phyloP scores from a whole-genome alignment of 164 flowering plant genomes.

The Saururus chinensis region DNA sequence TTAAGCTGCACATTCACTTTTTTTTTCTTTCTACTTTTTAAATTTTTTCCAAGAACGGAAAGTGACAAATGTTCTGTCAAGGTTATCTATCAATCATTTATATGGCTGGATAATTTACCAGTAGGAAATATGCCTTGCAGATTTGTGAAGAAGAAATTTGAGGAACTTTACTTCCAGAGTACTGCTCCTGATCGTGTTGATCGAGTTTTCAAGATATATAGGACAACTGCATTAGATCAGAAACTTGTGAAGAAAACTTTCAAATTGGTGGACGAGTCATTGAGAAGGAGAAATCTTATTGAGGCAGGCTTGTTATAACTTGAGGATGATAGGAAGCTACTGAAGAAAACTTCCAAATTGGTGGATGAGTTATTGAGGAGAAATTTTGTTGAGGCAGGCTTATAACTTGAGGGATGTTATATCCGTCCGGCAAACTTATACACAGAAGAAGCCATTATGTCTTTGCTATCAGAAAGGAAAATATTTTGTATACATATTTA shows the following conservation, averaged over 20 bases:
- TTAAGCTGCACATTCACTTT: no score
- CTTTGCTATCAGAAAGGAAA: no score
- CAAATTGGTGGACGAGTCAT: constrained; percentile 93
- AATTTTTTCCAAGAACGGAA: no score
- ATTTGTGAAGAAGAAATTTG: constrained; percentile 97
- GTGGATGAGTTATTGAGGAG: constrained; percentile 95
- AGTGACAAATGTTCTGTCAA: no score
- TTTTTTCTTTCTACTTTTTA: no score
- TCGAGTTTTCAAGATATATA: constrained; percentile 86
- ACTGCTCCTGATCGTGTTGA: constrained; percentile 80
- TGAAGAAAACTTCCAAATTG: constrained; percentile 95
- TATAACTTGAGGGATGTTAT: no score
- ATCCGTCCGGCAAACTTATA: not conserved
- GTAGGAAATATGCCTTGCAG: constrained; percentile 22
- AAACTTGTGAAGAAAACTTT: constrained; percentile 97
- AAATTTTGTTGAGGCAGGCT: constrained; percentile 86
- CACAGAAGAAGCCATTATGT: no score
- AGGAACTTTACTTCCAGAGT: constrained; percentile 87
- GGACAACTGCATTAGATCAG: constrained; percentile 96
- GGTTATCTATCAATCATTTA: not conserved
- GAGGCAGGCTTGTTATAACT: constrained; percentile 86
- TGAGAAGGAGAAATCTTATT: constrained; percentile 85
- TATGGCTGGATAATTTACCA: not conserved
- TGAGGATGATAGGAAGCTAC: constrained; percentile 65
- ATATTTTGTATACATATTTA: no score